These are phyloP conservation scores for Rugonectria rugulosa DNA, from an alignment of 2,329 filamentous ascomycete genomes.

Conservation along the genomic window DNA sequence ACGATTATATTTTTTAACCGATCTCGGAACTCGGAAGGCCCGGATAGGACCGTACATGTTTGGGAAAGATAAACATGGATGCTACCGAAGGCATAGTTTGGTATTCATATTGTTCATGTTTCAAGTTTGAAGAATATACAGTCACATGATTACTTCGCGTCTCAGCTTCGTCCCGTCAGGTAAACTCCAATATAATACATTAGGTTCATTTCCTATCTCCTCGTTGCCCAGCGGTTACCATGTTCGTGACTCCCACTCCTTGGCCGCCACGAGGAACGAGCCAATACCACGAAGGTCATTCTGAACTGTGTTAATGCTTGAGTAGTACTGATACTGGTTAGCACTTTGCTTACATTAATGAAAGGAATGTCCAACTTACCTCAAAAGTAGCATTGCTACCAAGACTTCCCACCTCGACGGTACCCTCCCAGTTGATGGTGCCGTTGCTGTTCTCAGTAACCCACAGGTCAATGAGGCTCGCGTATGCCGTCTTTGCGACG, in stretches of 20 bases:
- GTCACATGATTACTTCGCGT: too few species aligned
- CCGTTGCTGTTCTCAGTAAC: constrained; percentile 56
- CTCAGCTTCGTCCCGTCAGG: too few species aligned
- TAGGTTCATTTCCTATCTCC: too few species aligned
- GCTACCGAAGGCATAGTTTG: too few species aligned
- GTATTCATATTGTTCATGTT: too few species aligned
- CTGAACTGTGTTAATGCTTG: constrained; percentile 34
- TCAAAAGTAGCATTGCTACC: constrained; percentile 58
- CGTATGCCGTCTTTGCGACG: constrained; percentile 38
- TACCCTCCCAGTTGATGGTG: constrained; percentile 59
- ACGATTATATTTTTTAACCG: too few species aligned
- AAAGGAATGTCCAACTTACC: constrained; percentile 40
- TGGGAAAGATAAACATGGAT: too few species aligned
- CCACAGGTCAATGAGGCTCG: constrained; percentile 51
- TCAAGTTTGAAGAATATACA: too few species aligned
- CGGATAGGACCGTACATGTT: too few species aligned
- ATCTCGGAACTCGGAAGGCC: too few species aligned
- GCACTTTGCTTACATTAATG: background rate
- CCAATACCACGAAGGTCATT: constrained; percentile 41
- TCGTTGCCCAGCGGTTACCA: too few species aligned
- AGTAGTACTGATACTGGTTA: constrained; percentile 35
- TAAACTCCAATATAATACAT: too few species aligned
- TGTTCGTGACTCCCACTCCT: constrained; percentile 38
- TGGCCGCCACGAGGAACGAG: constrained; percentile 39
- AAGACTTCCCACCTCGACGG: constrained; percentile 60